These are phyloP conservation scores for Floccularia luteovirens DNA, from an alignment of 768 basidiomycete species.

Conservation along the genomic window DNA sequence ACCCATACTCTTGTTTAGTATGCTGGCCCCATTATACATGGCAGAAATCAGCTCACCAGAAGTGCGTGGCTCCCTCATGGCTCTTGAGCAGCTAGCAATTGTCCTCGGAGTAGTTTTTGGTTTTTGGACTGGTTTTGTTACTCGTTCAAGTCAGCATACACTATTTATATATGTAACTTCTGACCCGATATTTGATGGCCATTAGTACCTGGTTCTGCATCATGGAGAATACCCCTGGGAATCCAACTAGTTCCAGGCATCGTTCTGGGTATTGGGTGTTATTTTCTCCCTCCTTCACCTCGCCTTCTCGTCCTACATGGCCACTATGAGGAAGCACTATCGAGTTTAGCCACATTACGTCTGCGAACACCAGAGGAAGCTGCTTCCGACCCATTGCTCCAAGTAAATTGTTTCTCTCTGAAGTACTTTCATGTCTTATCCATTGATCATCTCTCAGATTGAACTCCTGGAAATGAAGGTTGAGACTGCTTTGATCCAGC, in stretches of 20 bases:
- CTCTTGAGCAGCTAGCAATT: conserved; percentile 76
- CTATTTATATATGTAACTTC: background rate
- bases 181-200: background rate
- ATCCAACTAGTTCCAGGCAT: conserved; percentile 66
- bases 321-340: conserved; percentile 46
- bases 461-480: conserved; percentile 76
- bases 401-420: conserved; percentile 20
- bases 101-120: conserved; percentile 77
- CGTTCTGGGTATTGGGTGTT: conserved; percentile 54
- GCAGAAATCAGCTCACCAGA: conserved; percentile 81
- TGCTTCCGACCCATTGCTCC: conserved; percentile 39
- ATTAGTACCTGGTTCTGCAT: conserved; percentile 51
- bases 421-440: background rate
- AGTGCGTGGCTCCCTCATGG: conserved; percentile 69
- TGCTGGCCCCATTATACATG: conserved; percentile 78
- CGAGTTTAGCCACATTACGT: conserved; percentile 50
- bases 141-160: conserved; percentile 16
- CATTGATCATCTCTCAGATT: conserved; percentile 28
- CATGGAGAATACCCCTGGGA: conserved; percentile 75
- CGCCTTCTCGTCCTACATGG: conserved; percentile 51
- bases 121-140: conserved; percentile 77
- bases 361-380: conserved; percentile 37
- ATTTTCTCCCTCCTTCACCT: conserved; percentile 55
- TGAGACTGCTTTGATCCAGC: conserved; percentile 46
- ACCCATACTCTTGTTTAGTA: conserved; percentile 30